These are phyloP conservation scores for Lachnellula hyalina DNA, from an alignment of 2,329 filamentous ascomycete genomes.

Conservation along the genomic window DNA sequence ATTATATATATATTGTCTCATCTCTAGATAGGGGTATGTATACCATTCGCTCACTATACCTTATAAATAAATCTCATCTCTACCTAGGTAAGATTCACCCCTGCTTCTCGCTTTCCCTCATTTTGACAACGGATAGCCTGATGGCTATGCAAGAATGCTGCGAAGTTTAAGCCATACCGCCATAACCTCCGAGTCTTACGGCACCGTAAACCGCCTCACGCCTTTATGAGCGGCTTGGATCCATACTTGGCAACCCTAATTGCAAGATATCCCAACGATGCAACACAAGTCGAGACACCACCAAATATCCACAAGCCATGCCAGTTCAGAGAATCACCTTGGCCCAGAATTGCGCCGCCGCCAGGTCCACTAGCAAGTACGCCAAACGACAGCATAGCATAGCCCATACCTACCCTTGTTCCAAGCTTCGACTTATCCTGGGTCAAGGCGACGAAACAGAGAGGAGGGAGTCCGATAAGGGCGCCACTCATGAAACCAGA, in stretches of 20 bases:
- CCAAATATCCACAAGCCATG: slow-evolving; percentile 8
- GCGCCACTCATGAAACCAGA: slow-evolving; percentile 55
- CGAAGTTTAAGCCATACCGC: too few relatives aligned
- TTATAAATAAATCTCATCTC: too few relatives aligned
- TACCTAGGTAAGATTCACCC: too few relatives aligned
- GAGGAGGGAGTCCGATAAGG: slow-evolving; percentile 38
- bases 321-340: slow-evolving; percentile 4
- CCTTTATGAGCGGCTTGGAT: slow-evolving; percentile 6
- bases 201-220: not conserved
- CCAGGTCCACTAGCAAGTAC: slow-evolving; percentile 8
- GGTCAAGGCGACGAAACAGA: slow-evolving; percentile 37
- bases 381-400: slow-evolving; percentile 7
- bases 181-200: not conserved
- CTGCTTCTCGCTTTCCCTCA: too few relatives aligned
- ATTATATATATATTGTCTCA: too few relatives aligned
- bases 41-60: too few relatives aligned
- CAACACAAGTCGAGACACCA: slow-evolving; percentile 2
- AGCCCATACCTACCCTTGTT: slow-evolving; percentile 36
- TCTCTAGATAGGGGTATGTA: too few relatives aligned
- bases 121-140: too few relatives aligned
- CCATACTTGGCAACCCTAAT: slow-evolving; percentile 5
- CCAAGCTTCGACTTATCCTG: slow-evolving; percentile 38
- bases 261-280: not conserved
- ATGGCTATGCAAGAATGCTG: too few relatives aligned
- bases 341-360: slow-evolving; percentile 7